Base-by-base conservation (phyloP, 768 basidiomycete species). In the Coprinopsis cinerea region DNA sequence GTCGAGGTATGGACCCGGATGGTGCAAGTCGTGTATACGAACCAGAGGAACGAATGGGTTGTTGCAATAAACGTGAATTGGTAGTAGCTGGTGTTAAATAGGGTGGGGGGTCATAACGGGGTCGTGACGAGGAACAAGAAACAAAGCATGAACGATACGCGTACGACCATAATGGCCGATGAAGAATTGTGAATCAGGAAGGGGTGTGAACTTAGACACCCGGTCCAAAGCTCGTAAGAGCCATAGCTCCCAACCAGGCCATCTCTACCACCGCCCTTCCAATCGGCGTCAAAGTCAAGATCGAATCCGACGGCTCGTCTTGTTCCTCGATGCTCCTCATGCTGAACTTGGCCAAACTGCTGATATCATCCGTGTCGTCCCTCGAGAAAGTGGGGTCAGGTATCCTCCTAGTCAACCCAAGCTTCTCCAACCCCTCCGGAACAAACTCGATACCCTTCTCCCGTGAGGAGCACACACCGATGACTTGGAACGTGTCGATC, bases 401-500 rank as follows among this genome's bases (percentile, higher is more conserved):
- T 1, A 68, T 60, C 22, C 63, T 62, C 3, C 67, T 67, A 57
- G 83, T 83, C 53, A 93, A 67, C 0, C 88, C 89, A 49, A 94
- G 73, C 62, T 82, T 79, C 55, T 81, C 75, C 47, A 93, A 72
- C 0, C 88, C 91, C 43, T 94, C 83, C 0, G 85, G 78, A n/a
- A 82, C 64, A 53, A 94, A 90, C 63, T 89, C 82, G 44, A 94
- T 77, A 3, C 88, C 88, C 0, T 69, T 64, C 25, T 82, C 77
- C 18, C 83, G 77, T 22, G 80, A 76, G 44, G 74, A 65, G 55
- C 84, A 89, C 1, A 77, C 64, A 10, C 82, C 85, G 37, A 88
- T 74, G 48, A 84, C 71, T 32, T 41, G 49, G 28, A 52, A 45
- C 5, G 36, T 47, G 30, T 66, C 36, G 67, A 62, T 18, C 68